A percentile compares a stretch with the other conserved stretches of the same genome.
phyloP scores from a whole-genome alignment of 2,329 filamentous ascomycete genomes.

The Shiraia bambusicola region DNA sequence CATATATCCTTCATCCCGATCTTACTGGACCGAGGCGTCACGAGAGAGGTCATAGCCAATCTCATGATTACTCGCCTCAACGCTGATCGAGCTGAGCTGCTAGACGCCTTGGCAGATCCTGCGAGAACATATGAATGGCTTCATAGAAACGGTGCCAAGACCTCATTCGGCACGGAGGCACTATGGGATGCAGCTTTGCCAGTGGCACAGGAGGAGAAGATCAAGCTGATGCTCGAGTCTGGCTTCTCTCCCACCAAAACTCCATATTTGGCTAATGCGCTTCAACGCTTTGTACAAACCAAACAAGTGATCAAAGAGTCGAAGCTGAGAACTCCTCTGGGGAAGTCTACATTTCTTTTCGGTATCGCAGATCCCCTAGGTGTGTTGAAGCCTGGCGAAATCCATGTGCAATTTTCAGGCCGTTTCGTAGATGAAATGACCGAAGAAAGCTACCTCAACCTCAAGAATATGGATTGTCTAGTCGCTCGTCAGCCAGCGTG shows the following conservation, averaged over 20 bases:
- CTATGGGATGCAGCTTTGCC: constrained; percentile 32
- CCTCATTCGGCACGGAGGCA: constrained; percentile 17
- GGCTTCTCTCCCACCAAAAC: constrained; percentile 60
- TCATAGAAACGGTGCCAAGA: constrained; percentile 42
- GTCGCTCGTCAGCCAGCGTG: constrained; percentile 71
- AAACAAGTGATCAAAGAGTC: constrained; percentile 58
- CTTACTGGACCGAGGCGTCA: constrained; percentile 60
- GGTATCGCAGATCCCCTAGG: constrained; percentile 70
- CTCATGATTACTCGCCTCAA: constrained; percentile 56
- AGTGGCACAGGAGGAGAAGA: constrained; percentile 22
- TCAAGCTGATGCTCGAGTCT: constrained; percentile 38
- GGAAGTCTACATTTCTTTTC: constrained; percentile 61
- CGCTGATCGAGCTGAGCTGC: constrained; percentile 55
- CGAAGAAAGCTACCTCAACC: constrained; percentile 54
- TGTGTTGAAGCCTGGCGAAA: constrained; percentile 62
- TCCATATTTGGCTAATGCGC: constrained; percentile 52
- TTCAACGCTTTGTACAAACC: constrained; percentile 51
- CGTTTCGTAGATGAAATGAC: constrained; percentile 59
- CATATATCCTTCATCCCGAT: constrained; percentile 71
- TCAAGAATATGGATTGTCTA: constrained; percentile 62
- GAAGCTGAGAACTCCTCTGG: constrained; percentile 62
- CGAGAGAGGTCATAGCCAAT: constrained; percentile 49
- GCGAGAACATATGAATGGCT: constrained; percentile 54
- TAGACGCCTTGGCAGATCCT: constrained; percentile 54
- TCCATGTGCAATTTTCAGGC: constrained; percentile 67